Base-by-base conservation (phyloP, 352 stramenopile genomes). In the Pythium aquatile region DNA sequence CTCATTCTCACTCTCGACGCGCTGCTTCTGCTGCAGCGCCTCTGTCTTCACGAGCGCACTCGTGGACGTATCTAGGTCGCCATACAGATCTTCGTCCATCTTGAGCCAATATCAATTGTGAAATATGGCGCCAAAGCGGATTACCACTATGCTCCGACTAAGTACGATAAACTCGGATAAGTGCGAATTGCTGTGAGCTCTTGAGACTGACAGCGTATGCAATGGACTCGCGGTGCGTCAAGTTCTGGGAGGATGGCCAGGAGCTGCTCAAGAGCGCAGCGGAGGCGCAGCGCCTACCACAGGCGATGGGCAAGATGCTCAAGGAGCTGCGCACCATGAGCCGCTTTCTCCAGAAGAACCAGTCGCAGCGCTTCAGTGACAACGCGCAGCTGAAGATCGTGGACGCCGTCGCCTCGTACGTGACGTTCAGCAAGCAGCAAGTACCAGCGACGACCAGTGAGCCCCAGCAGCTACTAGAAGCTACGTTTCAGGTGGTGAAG, bases 21-120 rank as follows among this genome's bases (percentile, higher is more conserved):
- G 74, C 28, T 68, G 72, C 63, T 90, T 86, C 32, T 80, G 71
- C 48, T 84, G 71, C 26, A 86, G 55, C 20, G 75, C 74, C 33
- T 90, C 81, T 62, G 81, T 90, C 71, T 87, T 86, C 55, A 76
- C 74, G 20, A 91, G 72, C 20, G 83, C 83, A 40, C 72, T 79
- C 42, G 76, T 85, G 39, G 85, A 94, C 39, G 83, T 93, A 74
- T 94, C 83, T 49, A 94, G 76, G 59, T 94, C 85, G 32, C 79
- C 79, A 61, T 94, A 93, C 54, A 94, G 70, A 64, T 93, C 85
- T 55, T 90, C 75, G 30, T 70, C 72, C 61, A 65, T 68, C 16
- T 32, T 58, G 20, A 7, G 16, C 6, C 20, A 24, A 24, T 24
- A 24, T 13, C 42, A 14, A 54, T 32, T 3, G 17, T 55, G n/a